These are phyloP conservation scores for Ceratocystis colombiana DNA, from an alignment of 2,329 filamentous ascomycete genomes.

Conservation along the genomic window DNA sequence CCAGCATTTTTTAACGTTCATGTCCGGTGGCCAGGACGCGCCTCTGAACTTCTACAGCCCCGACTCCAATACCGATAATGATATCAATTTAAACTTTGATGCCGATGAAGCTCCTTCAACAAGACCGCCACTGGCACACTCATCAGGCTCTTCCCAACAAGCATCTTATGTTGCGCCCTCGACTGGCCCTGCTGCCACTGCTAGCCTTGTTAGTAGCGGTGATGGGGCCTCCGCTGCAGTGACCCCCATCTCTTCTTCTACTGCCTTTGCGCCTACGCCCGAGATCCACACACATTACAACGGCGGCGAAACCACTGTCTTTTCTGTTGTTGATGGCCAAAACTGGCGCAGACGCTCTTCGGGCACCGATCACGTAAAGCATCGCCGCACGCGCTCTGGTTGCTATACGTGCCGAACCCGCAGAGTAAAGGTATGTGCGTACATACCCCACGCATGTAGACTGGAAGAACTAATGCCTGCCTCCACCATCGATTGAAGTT, in stretches of 20 bases:
- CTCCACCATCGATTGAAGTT: not conserved
- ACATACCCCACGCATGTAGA: not conserved
- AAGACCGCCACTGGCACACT: not conserved
- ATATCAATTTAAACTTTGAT: not conserved
- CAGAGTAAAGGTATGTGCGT: conserved; percentile 59
- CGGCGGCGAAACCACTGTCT: not conserved
- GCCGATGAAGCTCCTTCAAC: not conserved
- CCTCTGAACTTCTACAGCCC: conserved; percentile 1
- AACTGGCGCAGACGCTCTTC: conserved; percentile 38
- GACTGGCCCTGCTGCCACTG: not conserved
- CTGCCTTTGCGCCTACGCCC: conserved; percentile 40
- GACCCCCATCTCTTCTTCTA: conserved; percentile 35
- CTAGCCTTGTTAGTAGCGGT: conserved; percentile 30
- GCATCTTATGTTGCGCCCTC: not conserved
- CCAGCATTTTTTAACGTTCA: conserved; percentile 45
- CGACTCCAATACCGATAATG: not conserved
- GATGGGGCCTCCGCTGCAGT: conserved; percentile 25
- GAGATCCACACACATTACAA: conserved; percentile 17
- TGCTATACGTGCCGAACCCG: conserved; percentile 85
- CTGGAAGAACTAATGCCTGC: not conserved
- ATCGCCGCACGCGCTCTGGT: conserved; percentile 83
- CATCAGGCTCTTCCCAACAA: not conserved
- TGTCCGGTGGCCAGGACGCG: conserved; percentile 36
- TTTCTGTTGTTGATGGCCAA: conserved; percentile 32
- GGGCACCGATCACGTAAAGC: conserved; percentile 67